A percentile compares a stretch with the other conserved stretches of the same genome.
These are phyloP conservation scores for Phoma sp. DNA, from an alignment of 2,329 filamentous ascomycete species.

Conservation along the genomic window DNA sequence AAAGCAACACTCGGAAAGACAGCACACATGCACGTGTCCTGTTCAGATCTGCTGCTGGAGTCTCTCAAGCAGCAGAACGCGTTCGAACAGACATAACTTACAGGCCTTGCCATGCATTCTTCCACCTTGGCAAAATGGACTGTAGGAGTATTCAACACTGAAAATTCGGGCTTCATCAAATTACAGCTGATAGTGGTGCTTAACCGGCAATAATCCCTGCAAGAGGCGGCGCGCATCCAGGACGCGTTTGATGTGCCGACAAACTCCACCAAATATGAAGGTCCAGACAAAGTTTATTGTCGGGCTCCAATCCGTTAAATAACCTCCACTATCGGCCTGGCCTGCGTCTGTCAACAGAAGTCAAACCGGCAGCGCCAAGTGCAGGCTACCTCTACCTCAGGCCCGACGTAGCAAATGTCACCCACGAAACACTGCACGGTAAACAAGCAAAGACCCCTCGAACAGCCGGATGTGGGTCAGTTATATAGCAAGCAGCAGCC, in stretches of 20 bases:
- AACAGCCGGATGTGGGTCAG: slow-evolving; percentile 11
- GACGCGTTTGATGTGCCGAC: slow-evolving; percentile 5
- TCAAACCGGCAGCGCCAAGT: background rate
- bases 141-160: background rate
- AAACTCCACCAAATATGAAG: slow-evolving; percentile 7
- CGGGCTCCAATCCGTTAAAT: slow-evolving; percentile 11
- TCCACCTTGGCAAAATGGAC: background rate
- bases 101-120: background rate
- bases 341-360: slow-evolving; percentile 8
- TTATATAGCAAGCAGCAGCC: slow-evolving; percentile 18
- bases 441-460: slow-evolving; percentile 8
- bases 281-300: slow-evolving; percentile 15
- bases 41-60: background rate
- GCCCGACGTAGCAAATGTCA: slow-evolving; percentile 1
- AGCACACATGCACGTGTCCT: background rate
- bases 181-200: slow-evolving; percentile 1
- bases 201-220: slow-evolving; percentile 8
- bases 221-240: background rate
- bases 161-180: background rate
- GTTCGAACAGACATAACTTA: background rate
- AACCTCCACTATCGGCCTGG: background rate
- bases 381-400: slow-evolving; percentile 3
- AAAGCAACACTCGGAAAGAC: background rate
- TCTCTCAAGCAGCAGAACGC: background rate
- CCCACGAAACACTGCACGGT: slow-evolving; percentile 8